Base-by-base conservation (phyloP, 2,329 filamentous ascomycete species). In the Fusarium falciforme region DNA sequence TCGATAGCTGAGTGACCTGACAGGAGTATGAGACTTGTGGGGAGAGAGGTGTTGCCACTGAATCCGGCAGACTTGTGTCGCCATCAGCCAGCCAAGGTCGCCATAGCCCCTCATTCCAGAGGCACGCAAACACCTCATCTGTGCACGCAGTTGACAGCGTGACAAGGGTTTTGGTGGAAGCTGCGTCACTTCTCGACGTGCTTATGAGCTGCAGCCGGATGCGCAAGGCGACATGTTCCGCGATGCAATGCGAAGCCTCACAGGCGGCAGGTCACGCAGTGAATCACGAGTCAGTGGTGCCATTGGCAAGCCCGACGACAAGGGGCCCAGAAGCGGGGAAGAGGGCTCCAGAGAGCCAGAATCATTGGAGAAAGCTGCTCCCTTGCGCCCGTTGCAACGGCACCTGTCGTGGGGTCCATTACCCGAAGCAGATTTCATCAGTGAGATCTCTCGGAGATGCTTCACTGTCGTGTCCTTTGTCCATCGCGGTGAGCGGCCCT, bases 321-420 rank as follows among this genome's bases (percentile, higher is more conserved):
- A 71, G 65, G 61, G 55, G 17, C 62, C 33, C 35, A 54, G 38
- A 66, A 54, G 59, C 61, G 64, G 66, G 64, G 62, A 62, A 58
- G 42, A 49, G 22, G 65, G 42, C 22, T 47, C 27, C 29, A 44
- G 54, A 29, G 38, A 16, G 22, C 54, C 22, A 52, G 47, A 64
- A 67, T 22, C 47, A 57, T 55, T 47, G 29, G 40, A 61, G 68
- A 70, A 70, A 47, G 58, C 57, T 52, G 59, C 42, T 55, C 49
- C 47, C 42, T 54, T 77, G 70, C 76, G 74, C 74, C 74, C 76
- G 72, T 70, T 73, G 63, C 55, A 72, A 49, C 35, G 64, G 65
- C 67, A 72, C 40, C 63, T 73, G 40, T 74, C 72, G 74, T 76
- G 76, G 76, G 75, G 74, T 77, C 20, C 58, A 75, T 73, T 69